Evolutionary conservation across 441 rosid genomes (phyloP).

Genomic region (Pelargonium fulgidum): DNA sequence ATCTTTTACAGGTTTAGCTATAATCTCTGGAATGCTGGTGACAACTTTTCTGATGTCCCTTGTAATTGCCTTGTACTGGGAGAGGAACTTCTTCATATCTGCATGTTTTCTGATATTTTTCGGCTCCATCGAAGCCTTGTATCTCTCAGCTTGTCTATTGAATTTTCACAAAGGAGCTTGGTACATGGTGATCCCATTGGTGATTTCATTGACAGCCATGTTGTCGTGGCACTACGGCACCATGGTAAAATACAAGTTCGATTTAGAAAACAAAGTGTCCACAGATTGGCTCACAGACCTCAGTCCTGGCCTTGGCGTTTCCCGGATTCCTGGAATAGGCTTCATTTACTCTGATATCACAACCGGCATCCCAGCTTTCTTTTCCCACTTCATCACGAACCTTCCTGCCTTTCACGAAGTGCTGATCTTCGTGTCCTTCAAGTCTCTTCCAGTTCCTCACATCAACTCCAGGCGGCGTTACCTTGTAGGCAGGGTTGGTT

Average conservation of each 20-base stretch:
- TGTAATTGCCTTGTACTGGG: conserved; percentile 52
- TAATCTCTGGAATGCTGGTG: conserved; percentile 49
- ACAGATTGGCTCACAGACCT: conserved; percentile 52
- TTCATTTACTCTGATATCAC: conserved; percentile 48
- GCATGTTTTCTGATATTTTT: conserved; percentile 44
- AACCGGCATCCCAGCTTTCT: conserved; percentile 57
- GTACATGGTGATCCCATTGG: conserved; percentile 41
- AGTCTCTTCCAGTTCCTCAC: conserved; percentile 47
- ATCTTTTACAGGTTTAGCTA: conserved; percentile 39
- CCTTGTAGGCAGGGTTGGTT: conserved; percentile 52
- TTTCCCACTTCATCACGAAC: conserved; percentile 59
- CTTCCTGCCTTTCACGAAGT: conserved; percentile 66
- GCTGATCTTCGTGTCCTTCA: conserved; percentile 58
- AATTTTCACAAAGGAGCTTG: conserved; percentile 52
- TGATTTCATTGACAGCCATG: conserved; percentile 40
- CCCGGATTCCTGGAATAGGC: conserved; percentile 58
- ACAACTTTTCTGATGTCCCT: conserved; percentile 72
- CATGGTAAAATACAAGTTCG: conserved; percentile 54
- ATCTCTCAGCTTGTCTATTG: conserved; percentile 37
- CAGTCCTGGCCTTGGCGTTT: conserved; percentile 47
- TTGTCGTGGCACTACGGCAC: conserved; percentile 63
- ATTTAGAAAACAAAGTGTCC: conserved; percentile 55
- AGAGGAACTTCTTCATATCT: conserved; percentile 34
- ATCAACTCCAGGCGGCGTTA: conserved; percentile 34
- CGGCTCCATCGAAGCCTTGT: conserved; percentile 45